Base-by-base conservation (phyloP, 352 stramenopile genomes). In the Globisporangium nagaii region DNA sequence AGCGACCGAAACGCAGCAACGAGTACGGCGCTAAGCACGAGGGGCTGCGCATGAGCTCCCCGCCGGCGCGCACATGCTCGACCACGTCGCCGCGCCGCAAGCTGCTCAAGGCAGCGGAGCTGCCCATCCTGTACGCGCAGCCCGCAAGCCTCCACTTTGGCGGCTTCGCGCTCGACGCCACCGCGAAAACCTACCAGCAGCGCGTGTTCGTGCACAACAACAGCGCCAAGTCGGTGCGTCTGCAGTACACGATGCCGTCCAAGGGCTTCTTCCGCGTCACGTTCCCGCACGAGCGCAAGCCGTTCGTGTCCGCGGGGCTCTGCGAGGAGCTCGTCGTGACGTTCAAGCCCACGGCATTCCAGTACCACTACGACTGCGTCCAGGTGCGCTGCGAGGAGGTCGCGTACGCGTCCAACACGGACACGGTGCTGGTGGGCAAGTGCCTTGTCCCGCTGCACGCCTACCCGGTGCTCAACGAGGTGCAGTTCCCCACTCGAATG, bases 311-410 rank as follows among this genome's bases (percentile, higher is more conserved):
- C 1, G 69, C 87, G 1, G 88, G 88, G 1, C 77, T 95, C 12
- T 66, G 43, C 19, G 82, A 96, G 47, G 83, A 94, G 39, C 66
- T 97, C 39, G 30, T 79, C 22, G 70, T 97, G 27, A 74, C 70
- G 1, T 96, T 96, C 66, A 66, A 59, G 4, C 73, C 86, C 0
- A 46, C 56, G 6, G 76, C 86, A 34, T 92, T 86, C 47, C 84
- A 93, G 52, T 96, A 96, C 67, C 90, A 96, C 66, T 93, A 95
- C 70, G 88, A 96, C 68, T 93, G 78, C 48, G 62, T 96, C 40
- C 70, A 86, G 32, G 73, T 96, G 44, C 65, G 62, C 15, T 85
- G 81, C 54, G 79, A 90, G 49, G 69, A 93, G 30, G 75, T 90
- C 15, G 76, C 70, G 40, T 90, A 88, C 48, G 66, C 70, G 13